Evolutionary conservation across 768 basidiomycete genomes (phyloP), one percentile per base, ranked within the genome.

Genomic region (Termitomyces sp.): DNA sequence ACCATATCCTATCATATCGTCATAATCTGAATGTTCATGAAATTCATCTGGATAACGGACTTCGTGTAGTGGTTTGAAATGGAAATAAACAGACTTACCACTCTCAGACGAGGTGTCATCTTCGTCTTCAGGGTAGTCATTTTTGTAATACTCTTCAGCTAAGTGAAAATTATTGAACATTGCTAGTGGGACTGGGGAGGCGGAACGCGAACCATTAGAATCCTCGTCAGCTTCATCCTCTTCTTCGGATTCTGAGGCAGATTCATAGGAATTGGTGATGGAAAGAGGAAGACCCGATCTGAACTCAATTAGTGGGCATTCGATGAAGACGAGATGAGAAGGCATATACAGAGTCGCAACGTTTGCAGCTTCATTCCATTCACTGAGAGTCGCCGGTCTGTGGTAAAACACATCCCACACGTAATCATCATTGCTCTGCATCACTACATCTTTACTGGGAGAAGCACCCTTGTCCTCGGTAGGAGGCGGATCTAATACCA

Each of bases 381-480:
- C 85, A 18, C 77, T 77, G 40, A 83, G 68, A 12, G 83, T 79
- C 20, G 79, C 78, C 0, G 86, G 85, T 24, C 85, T 78, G 61
- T 87, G 88, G 63, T 90, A 91, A 66, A 91, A 93, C 22, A 93
- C 82, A 65, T 93, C 91, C 84, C 87, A 92, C 24, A 93, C 91
- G 62, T 89, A 93, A 64, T 91, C 91, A 27, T 79, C 79, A 22
- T 39, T 52, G 24, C 43, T 42, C 44, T 57, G 57, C 42, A 57
- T 51, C 5, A n/a, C 53, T 32, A 49, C 33, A 20, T 57, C 45
- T 36, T 39, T 27, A 12, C 4, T 30, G 48, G 13, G 33, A 53
- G 62, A 45, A n/a, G n/a, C 47, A 36, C 57, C 60, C 34, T 46
- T 52, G n/a, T 20, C 18, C 26, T 56, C 40, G 10, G 44, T 33